phyloP scores from a whole-genome alignment of 805 yeast species.

The Starmerella lactis-condensi region DNA sequence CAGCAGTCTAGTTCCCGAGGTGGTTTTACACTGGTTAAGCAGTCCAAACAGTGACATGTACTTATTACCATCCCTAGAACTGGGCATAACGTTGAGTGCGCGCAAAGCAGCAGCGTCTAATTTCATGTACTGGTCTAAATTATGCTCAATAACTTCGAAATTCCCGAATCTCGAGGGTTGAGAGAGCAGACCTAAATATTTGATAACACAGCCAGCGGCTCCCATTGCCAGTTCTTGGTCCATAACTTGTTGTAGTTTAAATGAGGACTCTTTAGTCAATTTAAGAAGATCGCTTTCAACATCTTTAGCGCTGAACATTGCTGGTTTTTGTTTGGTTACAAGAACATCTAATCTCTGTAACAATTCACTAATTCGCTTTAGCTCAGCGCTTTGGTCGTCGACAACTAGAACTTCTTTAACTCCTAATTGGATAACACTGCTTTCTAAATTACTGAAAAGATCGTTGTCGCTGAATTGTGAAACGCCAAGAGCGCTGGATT shows the following conservation, averaged over 20 bases:
- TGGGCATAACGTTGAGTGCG: conserved; percentile 73
- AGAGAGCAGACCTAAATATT: conserved; percentile 45
- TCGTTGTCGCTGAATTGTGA: conserved; percentile 77
- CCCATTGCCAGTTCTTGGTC: conserved; percentile 38
- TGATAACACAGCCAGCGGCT: conserved; percentile 49
- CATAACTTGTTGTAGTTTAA: no score
- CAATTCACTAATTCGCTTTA: conserved; percentile 47
- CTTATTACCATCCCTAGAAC: conserved; percentile 29
- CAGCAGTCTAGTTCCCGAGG: conserved; percentile 72
- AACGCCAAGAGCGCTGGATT: conserved; percentile 45
- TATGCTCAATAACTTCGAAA: conserved; percentile 41
- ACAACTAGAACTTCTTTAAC: conserved; percentile 61
- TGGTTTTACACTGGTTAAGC: conserved; percentile 70
- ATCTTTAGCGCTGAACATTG: conserved; percentile 30
- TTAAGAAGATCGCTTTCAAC: conserved; percentile 63
- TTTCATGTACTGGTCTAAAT: conserved; percentile 66
- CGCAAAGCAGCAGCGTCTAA: conserved; percentile 77
- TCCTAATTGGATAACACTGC: conserved; percentile 71
- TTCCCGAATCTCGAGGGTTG: conserved; percentile 37
- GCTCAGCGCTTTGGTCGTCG: conserved; percentile 26
- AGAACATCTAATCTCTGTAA: conserved; percentile 65
- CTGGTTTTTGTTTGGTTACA: conserved; percentile 37
- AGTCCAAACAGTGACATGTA: conserved; percentile 59
- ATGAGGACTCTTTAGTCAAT: no score
- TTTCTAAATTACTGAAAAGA: conserved; percentile 67